Evolutionary conservation across 306 rosid genomes (phyloP).

Genomic region (Cucumis cinereus): DNA sequence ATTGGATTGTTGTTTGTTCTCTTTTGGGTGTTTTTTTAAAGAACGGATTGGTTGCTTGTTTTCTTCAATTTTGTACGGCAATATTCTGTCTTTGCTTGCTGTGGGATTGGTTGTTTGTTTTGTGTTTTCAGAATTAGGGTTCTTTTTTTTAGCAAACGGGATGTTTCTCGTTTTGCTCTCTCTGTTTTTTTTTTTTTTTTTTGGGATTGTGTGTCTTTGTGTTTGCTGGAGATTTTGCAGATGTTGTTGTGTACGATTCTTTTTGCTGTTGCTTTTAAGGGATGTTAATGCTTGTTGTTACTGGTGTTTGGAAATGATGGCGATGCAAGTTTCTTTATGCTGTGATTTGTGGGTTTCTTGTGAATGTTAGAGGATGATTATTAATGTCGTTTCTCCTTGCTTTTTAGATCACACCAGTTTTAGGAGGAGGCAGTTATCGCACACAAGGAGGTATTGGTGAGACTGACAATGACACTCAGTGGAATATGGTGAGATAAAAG

Average conservation of each 20-base stretch:
- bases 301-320: background rate
- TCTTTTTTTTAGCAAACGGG: background rate
- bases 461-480: conserved; percentile 22
- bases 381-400: conserved; percentile 32
- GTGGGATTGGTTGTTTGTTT: conserved; percentile 28
- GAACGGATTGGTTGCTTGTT: background rate
- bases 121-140: conserved; percentile 12
- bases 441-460: conserved; percentile 29
- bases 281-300: background rate
- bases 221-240: background rate
- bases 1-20: background rate
- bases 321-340: background rate
- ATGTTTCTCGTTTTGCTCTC: background rate
- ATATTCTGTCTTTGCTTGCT: conserved; percentile 12
- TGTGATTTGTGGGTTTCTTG: background rate
- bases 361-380: conserved; percentile 16
- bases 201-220: background rate
- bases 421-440: conserved; percentile 38
- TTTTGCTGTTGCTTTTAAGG: conserved; percentile 5
- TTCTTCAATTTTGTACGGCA: conserved; percentile 12
- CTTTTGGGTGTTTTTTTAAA: background rate
- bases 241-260: background rate
- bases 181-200: too few relatives aligned
- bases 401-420: conserved; percentile 36
- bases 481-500: conserved; percentile 36